These are phyloP conservation scores for Rubia tinctorum DNA, from an alignment of 305 asterid species.

Conservation along the genomic window DNA sequence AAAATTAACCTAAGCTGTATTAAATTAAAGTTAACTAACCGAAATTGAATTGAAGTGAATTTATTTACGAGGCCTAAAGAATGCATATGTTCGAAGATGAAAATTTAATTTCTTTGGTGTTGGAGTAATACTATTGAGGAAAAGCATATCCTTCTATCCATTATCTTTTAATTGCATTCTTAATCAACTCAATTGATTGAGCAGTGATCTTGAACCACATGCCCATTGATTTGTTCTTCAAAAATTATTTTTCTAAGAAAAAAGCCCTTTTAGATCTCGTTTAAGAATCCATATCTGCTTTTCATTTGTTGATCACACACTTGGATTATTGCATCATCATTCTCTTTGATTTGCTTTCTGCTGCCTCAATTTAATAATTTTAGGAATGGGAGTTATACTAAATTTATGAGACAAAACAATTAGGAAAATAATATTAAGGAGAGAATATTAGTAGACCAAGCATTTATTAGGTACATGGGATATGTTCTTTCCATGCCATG, in stretches of 20 bases:
- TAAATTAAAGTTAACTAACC: too few relatives aligned
- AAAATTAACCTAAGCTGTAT: too few relatives aligned
- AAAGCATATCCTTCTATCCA: neutral
- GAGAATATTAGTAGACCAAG: neutral
- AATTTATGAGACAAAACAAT: neutral
- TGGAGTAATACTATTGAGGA: too few relatives aligned
- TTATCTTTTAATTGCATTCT: neutral
- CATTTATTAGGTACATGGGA: constrained; percentile 4
- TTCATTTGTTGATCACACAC: constrained; percentile 3
- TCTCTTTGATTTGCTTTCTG: neutral
- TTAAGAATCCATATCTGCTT: constrained; percentile 11
- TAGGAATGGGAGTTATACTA: neutral
- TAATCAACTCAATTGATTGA: neutral
- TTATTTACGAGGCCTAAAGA: too few relatives aligned
- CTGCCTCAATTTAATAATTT: neutral
- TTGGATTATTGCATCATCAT: constrained; percentile 9
- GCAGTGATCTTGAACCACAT: constrained; percentile 2
- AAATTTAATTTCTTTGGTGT: too few relatives aligned
- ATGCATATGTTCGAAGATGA: too few relatives aligned
- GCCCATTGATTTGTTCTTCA: neutral
- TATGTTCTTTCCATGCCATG: neutral
- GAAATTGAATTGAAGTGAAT: too few relatives aligned
- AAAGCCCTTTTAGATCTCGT: neutral
- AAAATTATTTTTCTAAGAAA: neutral
- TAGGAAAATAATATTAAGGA: neutral